These are phyloP conservation scores for Populus tremula DNA, from an alignment of 345 rosid genomes.

Conservation along the genomic window DNA sequence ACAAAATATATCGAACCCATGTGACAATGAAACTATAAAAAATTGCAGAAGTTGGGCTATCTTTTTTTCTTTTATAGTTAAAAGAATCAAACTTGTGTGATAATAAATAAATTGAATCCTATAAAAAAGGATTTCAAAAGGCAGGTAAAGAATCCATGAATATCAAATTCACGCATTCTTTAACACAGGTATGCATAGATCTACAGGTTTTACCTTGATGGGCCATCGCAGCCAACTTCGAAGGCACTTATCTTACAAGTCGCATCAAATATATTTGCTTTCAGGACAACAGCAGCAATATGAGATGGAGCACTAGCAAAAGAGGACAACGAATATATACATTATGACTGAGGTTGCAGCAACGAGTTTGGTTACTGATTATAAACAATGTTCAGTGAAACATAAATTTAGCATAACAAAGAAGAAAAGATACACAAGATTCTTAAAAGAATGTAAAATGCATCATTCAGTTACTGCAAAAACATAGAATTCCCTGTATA, in stretches of 20 bases:
- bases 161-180: too few species aligned
- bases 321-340: background rate
- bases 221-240: slow-evolving; percentile 42
- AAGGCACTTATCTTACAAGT: slow-evolving; percentile 45
- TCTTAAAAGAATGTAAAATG: background rate
- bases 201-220: slow-evolving; percentile 47
- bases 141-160: too few species aligned
- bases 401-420: background rate
- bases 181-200: too few species aligned
- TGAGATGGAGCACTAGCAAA: slow-evolving; percentile 65
- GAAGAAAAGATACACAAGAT: background rate
- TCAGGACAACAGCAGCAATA: slow-evolving; percentile 57
- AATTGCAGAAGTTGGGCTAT: too few species aligned
- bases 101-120: background rate
- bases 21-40: too few species aligned
- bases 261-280: slow-evolving; percentile 62
- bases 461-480: background rate
- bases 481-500: background rate
- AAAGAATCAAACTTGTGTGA: background rate
- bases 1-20: too few species aligned
- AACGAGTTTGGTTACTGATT: background rate
- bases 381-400: background rate
- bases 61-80: background rate
- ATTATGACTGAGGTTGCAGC: background rate
- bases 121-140: too few species aligned